Evolutionary conservation across 106 monocot species (phyloP), one percentile per base, ranked within the genome.

Genomic region (Dendrobium catenatum): DNA sequence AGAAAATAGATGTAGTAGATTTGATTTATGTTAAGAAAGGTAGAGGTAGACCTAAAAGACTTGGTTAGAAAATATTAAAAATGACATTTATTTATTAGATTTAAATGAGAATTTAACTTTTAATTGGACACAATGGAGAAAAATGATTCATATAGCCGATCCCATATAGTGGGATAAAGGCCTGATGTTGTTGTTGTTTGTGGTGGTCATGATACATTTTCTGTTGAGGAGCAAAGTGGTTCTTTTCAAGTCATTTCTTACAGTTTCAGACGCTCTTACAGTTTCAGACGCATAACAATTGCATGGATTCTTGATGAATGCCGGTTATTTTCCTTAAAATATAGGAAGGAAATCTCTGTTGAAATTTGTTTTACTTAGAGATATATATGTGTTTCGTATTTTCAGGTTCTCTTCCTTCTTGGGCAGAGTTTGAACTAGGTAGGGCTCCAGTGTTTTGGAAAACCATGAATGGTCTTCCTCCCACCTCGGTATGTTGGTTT

Each of bases 391-490:
- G 58, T 18, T 58, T 58, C 58, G 5, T 58, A 46, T 58, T 17
- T 83, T 76, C 47, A 96, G 94, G 82, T 89, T 66, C 51, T 72
- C 92, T 90, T 81, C 94, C 94, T 40, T 89, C 91, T 66, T 96
- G 96, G 96, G 73, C 90, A 77, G 94, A 96, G 31, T 94, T 96
- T 77, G 96, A 96, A 84, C 68, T 96, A 17, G 96, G 96, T 61
- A 87, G 56, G 67, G 88, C 90, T 85, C 92, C 94, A 68, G 85
- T 96, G 9, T 96, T 82, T 78, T 96, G 96, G 96, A 96, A 91
- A 81, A 96, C 96, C 13, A 88, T 55, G 80, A 96, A 89, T 48
- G 96, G 96, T 77, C 89, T 96, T 75, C 92, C 94, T 94, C 26
- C 26, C 76, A 85, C 90, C 73, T 86, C 92, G 82, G 96, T 96